Base-by-base conservation (phyloP, 2,329 filamentous ascomycete species). In the Aspergillus fructus region DNA sequence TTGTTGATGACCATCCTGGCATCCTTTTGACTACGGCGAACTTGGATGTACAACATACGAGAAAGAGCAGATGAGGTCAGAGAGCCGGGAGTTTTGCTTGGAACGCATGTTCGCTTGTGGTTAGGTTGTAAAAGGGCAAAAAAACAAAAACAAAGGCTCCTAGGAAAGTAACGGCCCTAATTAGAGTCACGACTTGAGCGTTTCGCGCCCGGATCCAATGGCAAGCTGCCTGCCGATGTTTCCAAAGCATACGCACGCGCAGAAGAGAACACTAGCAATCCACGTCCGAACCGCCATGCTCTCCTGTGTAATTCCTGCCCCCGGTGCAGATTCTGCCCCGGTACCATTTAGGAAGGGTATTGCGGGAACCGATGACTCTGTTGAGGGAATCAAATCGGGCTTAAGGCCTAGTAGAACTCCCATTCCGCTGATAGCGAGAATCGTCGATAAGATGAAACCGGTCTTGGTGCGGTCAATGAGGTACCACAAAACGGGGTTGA, bases 401-500 rank as follows among this genome's bases (percentile, higher is more conserved):
- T 91, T 89, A 34, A 93, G 81, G 13, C 87, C 83, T 57, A 96
- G 83, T 17, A 96, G 78, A 15, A 91, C 74, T 13, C 84, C 83
- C 9, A 93, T 93, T 7, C 93, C 91, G 1, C 83, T 77, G 24
- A 93, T 71, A 1, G 91, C 89, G 11, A 96, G 87, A 2, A 85
- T 78, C 13, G 87, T 81, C 0, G 91, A 92, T 55, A 97, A 83
- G 34, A 94, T 78, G 64, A 97, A 89, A 4, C 94, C 94, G 0
- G 92, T 84, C 64, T 86, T 87, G 47, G 91, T 94, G 50, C 93
- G 90, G 76, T 99, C 94, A 69, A 99, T 89, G 23, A 97, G 81
- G 76, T 96, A 99, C 94, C 94, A 99, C 17, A 99, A 79, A 9
- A 94, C 89, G 1, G 94, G 93, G 71, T 97, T 97, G 19, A 89